These are phyloP conservation scores for Orbilia quercus DNA, from an alignment of 2,329 filamentous ascomycete genomes.

Conservation along the genomic window DNA sequence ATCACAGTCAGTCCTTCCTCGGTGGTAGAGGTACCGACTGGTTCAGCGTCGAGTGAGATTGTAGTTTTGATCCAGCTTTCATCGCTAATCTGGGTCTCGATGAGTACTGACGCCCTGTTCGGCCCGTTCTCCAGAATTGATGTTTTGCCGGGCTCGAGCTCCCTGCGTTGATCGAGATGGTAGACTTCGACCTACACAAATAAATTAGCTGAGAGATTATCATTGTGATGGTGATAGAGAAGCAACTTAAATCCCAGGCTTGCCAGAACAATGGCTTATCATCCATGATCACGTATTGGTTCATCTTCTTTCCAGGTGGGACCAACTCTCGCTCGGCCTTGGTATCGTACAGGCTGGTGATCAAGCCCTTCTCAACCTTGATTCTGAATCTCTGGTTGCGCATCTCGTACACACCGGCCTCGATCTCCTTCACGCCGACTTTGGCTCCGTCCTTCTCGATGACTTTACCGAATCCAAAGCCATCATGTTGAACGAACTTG, in stretches of 20 bases:
- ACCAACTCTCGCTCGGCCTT: slow-evolving; percentile 80
- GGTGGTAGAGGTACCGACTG: slow-evolving; percentile 64
- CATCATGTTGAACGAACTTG: slow-evolving; percentile 46
- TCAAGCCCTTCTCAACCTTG: slow-evolving; percentile 77
- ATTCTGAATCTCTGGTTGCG: slow-evolving; percentile 81
- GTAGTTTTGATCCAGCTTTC: slow-evolving; percentile 87
- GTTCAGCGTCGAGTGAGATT: slow-evolving; percentile 76
- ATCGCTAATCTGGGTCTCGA: slow-evolving; percentile 87
- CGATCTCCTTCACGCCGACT: slow-evolving; percentile 68
- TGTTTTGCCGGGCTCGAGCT: slow-evolving; percentile 76
- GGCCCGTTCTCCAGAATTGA: slow-evolving; percentile 76
- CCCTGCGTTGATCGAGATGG: slow-evolving; percentile 85
- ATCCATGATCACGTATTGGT: slow-evolving; percentile 93
- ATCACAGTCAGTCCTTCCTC: slow-evolving; percentile 75
- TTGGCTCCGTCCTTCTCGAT: slow-evolving; percentile 61
- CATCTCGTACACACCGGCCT: slow-evolving; percentile 77
- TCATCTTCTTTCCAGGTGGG: slow-evolving; percentile 78
- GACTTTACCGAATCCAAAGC: slow-evolving; percentile 42
- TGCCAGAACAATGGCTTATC: slow-evolving; percentile 72
- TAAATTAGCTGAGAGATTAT: slow-evolving; percentile 65
- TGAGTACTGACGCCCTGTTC: slow-evolving; percentile 82
- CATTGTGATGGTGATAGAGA: slow-evolving; percentile 81
- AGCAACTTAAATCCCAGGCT: slow-evolving; percentile 58
- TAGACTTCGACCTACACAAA: slow-evolving; percentile 98
- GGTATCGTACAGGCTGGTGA: slow-evolving; percentile 85